phyloP scores from a whole-genome alignment of 2,329 filamentous ascomycete genomes.

The Sphaerostilbella broomeana region DNA sequence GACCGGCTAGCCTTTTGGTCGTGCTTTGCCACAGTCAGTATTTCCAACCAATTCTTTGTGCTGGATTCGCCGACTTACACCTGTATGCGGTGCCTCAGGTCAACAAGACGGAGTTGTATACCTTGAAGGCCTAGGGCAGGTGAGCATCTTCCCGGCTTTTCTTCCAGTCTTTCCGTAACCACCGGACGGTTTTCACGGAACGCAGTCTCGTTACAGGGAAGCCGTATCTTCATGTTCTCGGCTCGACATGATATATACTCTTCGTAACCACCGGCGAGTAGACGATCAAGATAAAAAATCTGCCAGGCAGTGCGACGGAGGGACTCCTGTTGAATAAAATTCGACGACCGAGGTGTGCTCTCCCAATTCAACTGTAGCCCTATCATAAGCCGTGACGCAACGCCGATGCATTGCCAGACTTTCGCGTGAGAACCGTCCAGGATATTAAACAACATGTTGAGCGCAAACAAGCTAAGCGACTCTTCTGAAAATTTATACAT shows the following conservation, averaged over 20 bases:
- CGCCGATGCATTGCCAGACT: slow-evolving; percentile 34
- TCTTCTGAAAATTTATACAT: slow-evolving; percentile 32
- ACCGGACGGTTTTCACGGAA: slow-evolving; percentile 28
- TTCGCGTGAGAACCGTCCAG: slow-evolving; percentile 32
- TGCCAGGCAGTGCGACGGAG: slow-evolving; percentile 33
- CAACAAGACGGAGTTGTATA: slow-evolving; percentile 30
- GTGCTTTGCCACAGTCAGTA: slow-evolving; percentile 15
- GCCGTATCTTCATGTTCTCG: slow-evolving; percentile 32
- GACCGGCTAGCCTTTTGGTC: slow-evolving; percentile 22
- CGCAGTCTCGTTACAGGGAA: slow-evolving; percentile 30
- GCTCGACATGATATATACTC: slow-evolving; percentile 33
- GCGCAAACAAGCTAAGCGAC: slow-evolving; percentile 28
- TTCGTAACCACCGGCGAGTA: slow-evolving; percentile 34
- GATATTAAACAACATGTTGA: slow-evolving; percentile 32
- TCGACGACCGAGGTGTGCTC: slow-evolving; percentile 21
- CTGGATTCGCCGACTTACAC: slow-evolving; percentile 22
- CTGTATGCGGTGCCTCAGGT: slow-evolving; percentile 32
- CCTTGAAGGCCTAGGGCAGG: slow-evolving; percentile 27
- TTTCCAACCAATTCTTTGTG: no score
- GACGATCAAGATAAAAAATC: slow-evolving; percentile 32
- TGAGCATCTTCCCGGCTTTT: slow-evolving; percentile 21
- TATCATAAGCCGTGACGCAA: slow-evolving; percentile 31
- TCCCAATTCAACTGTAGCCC: slow-evolving; percentile 37
- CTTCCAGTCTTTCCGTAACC: slow-evolving; percentile 25
- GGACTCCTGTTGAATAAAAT: slow-evolving; percentile 31